Conservation (phyloP, 306 rosid genomes). For the Castanea sativa region DNA sequence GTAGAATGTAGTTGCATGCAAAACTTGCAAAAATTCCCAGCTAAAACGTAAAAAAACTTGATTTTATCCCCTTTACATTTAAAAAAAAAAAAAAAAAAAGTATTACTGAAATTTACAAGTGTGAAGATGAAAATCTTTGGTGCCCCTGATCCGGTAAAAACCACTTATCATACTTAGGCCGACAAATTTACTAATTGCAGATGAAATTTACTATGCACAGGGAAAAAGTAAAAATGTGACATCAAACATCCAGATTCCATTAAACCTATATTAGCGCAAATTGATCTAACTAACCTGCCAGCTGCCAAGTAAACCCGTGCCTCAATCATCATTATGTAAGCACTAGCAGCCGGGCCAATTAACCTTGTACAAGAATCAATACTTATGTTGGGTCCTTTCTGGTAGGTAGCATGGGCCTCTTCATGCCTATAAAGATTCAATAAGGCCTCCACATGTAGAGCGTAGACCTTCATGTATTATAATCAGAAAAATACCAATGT, state of each 20-base stretch:
- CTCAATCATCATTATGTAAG: slow-evolving; percentile 56
- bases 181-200: too few relatives aligned
- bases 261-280: neutral
- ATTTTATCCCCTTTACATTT: too few relatives aligned
- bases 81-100: too few relatives aligned
- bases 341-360: slow-evolving; percentile 50
- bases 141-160: too few relatives aligned
- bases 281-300: slow-evolving; percentile 69
- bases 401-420: slow-evolving; percentile 67
- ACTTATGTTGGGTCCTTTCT: slow-evolving; percentile 56
- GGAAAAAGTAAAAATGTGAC: neutral
- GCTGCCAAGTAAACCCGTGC: slow-evolving; percentile 68
- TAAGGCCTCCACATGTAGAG: slow-evolving; percentile 84
- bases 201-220: too few relatives aligned
- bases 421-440: slow-evolving; percentile 66
- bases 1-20: too few relatives aligned
- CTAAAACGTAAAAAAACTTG: too few relatives aligned
- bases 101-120: too few relatives aligned
- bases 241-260: neutral
- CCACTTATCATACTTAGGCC: too few relatives aligned
- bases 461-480: slow-evolving; percentile 49
- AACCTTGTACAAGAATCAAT: slow-evolving; percentile 46
- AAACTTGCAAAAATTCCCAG: too few relatives aligned
- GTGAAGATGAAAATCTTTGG: too few relatives aligned
- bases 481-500: neutral